Percentiles rank a stretch among this genome's conserved stretches.
Evolutionary conservation across 352 stramenopile genomes (phyloP).

Genomic region (Globisporangium iwayamae): DNA sequence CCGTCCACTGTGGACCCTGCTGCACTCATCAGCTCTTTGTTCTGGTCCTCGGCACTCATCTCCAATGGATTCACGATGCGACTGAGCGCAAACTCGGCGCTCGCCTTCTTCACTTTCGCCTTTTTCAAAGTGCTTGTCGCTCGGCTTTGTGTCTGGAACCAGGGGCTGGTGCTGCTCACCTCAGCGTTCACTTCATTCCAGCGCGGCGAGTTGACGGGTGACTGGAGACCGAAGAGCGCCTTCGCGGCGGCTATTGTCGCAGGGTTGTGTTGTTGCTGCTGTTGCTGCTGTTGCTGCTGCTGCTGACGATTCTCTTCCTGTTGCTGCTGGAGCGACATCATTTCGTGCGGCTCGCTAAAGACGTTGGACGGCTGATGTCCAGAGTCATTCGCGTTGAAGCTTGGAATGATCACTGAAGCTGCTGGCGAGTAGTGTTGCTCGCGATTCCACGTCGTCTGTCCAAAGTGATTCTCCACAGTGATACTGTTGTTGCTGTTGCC

Average conservation of each 20-base stretch:
- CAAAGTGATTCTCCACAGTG: slow-evolving; percentile 10
- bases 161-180: neutral
- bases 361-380: neutral
- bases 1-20: neutral
- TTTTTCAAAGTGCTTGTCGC: neutral
- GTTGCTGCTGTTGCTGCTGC: neutral
- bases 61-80: neutral
- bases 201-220: neutral
- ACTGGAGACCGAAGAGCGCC: slow-evolving; percentile 11
- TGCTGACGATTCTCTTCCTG: neutral
- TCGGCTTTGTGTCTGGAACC: neutral
- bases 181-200: neutral
- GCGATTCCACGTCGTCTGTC: slow-evolving; percentile 10
- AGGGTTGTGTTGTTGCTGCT: neutral
- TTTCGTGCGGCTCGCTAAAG: neutral
- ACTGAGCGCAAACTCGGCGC: neutral
- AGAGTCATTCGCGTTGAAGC: slow-evolving; percentile 6
- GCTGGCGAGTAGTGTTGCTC: slow-evolving; percentile 17
- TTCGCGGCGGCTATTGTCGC: neutral
- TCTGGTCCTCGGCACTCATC: slow-evolving; percentile 12
- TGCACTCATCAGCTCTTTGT: slow-evolving; percentile 2
- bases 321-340: neutral
- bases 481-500: neutral
- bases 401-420: slow-evolving; percentile 12
- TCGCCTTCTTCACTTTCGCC: neutral